Evolutionary conservation across 2,329 filamentous ascomycete species (phyloP), one percentile per base, ranked within the genome.

Genomic region (Trichophyton rubrum): DNA sequence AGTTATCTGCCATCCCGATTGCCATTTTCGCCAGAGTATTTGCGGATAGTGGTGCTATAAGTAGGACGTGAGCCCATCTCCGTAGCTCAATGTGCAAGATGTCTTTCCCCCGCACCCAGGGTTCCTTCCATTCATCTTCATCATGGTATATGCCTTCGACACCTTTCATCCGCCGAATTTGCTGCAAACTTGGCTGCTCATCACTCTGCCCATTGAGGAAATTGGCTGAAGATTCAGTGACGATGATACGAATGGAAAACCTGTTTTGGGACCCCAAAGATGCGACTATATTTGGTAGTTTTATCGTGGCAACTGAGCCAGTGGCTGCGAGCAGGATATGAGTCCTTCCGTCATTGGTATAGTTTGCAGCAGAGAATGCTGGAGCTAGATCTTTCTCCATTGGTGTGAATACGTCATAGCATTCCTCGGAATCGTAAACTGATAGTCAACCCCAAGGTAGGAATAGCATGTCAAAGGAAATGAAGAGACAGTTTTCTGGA

Each of bases 61-160:
- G 80, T 68, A 96, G 78, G 2, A 95, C 68, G 71, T 96, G 82
- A 0, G 90, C 89, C 91, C 88, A 88, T 64, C 87, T 80, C 33
- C 91, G 79, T 60, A 96, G 76, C 72, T 95, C 89, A 66, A 99
- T 97, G 70, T 99, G 93, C 60, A 97, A 75, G 55, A 99, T 95
- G 2, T 80, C 79, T n/a, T 82, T 82, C 2, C 87, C 89, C 1
- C 91, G 81, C 22, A 79, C 82, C 92, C 92, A 97, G 0, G 88
- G 84, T 49, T 79, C 77, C 1, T 73, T 77, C 90, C 91, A 96
- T 73, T 97, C 93, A 65, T 91, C 88, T n/a, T 83, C 82, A 69
- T 97, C 90, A 7, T 80, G 78, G 73, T 96, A 91, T 56, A 96
- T 80, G 20, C 80, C 88, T 49, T 95, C 90, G 5, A 97, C 88